Conservation (phyloP, 169 alveolate genomes). For the Plasmodium reichenowi region DNA sequence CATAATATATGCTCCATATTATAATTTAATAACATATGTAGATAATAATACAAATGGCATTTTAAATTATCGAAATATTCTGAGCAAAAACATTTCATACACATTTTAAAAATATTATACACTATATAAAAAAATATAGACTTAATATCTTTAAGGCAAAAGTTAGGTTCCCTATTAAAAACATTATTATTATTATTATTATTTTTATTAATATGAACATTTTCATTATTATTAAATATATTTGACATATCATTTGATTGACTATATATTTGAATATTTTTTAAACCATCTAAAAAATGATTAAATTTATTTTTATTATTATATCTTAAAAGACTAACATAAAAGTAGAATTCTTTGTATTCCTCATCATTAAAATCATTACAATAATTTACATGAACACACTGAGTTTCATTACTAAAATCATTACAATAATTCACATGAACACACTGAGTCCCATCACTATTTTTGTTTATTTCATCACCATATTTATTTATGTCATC, state of each 20-base stretch:
- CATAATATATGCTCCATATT: conserved; percentile 51
- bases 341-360: conserved; percentile 28
- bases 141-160: conserved; percentile 46
- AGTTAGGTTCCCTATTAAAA: conserved; percentile 17
- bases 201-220: neutral
- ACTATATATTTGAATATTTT: neutral
- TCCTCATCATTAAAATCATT: conserved; percentile 27
- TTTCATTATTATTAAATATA: neutral
- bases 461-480: neutral
- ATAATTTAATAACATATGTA: conserved; percentile 43
- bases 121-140: conserved; percentile 45
- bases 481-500: too few species aligned
- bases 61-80: conserved; percentile 54
- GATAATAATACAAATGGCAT: conserved; percentile 23
- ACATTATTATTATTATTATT: neutral
- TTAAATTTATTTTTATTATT: conserved; percentile 19
- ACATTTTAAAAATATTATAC: conserved; percentile 41
- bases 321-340: conserved; percentile 29
- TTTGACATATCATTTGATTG: neutral
- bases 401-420: neutral
- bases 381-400: too few species aligned
- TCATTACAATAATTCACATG: neutral
- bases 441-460: neutral
- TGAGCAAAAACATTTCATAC: conserved; percentile 55
- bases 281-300: conserved; percentile 7